Evolutionary conservation across 116 monocot genomes (phyloP), one percentile per base, ranked within the genome.

Genomic region (Thalassia testudinum): DNA sequence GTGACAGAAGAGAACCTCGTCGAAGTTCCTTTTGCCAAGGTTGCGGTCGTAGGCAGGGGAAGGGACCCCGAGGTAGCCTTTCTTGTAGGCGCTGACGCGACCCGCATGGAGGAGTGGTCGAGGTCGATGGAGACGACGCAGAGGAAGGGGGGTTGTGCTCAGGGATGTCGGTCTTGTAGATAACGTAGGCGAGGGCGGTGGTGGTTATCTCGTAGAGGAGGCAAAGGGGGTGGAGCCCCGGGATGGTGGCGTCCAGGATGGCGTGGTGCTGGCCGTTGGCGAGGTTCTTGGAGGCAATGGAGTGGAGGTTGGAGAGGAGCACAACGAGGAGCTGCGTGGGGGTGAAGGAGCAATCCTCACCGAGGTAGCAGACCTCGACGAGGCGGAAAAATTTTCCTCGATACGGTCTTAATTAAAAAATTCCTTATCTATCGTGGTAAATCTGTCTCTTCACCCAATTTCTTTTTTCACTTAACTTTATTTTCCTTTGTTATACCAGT

Each of bases 21-120:
- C 87, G 21, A 92, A 86, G 29, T 86, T 87, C 48, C 87, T 70
- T 22, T 87, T 83, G 0, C 92, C 92, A 21, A 92, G 70, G 47
- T 66, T 54, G 0, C 70, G 59, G 52, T 92, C 87, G 21, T 50
- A 80, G 0, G 80, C 80, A 26, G 82, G 82, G 1, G 92, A 70
- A 12, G 83, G 70, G 18, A 83, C 78, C 57, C 59, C 69, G 83
- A 92, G 75, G 3, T 57, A 50, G 0, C 78, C 75, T 0, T 24
- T 26, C 12, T 67, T 63, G 22, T 83, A 92, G 1, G 47, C 27
- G 20, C 68, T 75, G 1, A 83, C 71, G 0, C 80, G 50, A 87
- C 76, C 72, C 83, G 93, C 13, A 87, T 93, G 42, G 78, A 75
- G 28, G 71, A 87, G 14, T 87, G 77, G 0, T 87, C 93, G 6